Evolutionary conservation across 2,329 filamentous ascomycete species (phyloP).

Genomic region (Botrytis paeoniae): DNA sequence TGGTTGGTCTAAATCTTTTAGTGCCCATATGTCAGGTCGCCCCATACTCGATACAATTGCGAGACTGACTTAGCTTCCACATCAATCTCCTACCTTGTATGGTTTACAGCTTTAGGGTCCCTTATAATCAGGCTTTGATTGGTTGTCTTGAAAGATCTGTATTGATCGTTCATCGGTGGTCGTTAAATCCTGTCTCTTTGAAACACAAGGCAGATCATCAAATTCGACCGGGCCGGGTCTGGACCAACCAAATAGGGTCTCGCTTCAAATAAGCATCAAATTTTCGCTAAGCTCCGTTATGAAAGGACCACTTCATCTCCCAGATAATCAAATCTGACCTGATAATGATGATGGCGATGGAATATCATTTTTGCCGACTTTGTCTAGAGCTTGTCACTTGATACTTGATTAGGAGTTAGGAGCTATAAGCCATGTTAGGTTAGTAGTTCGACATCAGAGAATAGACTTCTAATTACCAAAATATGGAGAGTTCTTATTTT

Average conservation of each 20-base stretch:
- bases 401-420: neutral
- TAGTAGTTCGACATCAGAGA: neutral
- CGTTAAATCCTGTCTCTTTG: slow-evolving; percentile 26
- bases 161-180: slow-evolving; percentile 23
- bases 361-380: neutral
- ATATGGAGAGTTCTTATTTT: slow-evolving; percentile 7
- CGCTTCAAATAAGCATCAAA: slow-evolving; percentile 18
- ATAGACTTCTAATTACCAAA: neutral
- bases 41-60: slow-evolving; percentile 11
- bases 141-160: slow-evolving; percentile 23
- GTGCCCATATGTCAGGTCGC: slow-evolving; percentile 12
- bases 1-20: neutral
- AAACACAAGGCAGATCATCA: slow-evolving; percentile 25
- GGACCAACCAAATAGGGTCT: slow-evolving; percentile 17
- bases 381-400: neutral
- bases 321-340: slow-evolving; percentile 18
- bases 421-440: neutral
- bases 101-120: neutral
- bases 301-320: slow-evolving; percentile 29
- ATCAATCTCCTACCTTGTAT: slow-evolving; percentile 4
- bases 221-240: slow-evolving; percentile 19
- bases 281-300: slow-evolving; percentile 27
- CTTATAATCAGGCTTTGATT: slow-evolving; percentile 15
- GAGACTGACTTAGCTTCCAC: slow-evolving; percentile 4
- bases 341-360: slow-evolving; percentile 13